phyloP scores from a whole-genome alignment of 768 basidiomycete species.

The Trametes meyenii region DNA sequence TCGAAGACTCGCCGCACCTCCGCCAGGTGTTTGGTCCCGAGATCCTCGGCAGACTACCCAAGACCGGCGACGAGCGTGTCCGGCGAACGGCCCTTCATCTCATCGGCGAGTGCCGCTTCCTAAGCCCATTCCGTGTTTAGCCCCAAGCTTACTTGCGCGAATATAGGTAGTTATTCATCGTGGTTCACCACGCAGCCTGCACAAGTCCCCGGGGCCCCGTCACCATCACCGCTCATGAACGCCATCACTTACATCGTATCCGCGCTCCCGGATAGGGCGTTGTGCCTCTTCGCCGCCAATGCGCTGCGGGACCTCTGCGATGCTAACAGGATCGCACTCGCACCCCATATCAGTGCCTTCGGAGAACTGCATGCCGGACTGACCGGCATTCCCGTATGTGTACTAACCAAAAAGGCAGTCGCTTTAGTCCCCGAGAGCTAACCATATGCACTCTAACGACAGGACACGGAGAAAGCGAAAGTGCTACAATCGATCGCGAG shows the following conservation, averaged over 20 bases:
- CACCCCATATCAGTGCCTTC: constrained; percentile 83
- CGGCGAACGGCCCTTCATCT: constrained; percentile 74
- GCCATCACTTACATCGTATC: constrained; percentile 71
- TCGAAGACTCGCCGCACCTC: constrained; percentile 57
- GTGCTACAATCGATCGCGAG: constrained; percentile 92
- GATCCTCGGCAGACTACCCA: constrained; percentile 70
- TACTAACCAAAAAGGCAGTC: too few species aligned
- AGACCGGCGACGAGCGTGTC: constrained; percentile 62
- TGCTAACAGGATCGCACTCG: constrained; percentile 81
- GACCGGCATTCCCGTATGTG: constrained; percentile 68
- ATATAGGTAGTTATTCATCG: constrained; percentile 69
- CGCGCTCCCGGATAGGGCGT: constrained; percentile 64
- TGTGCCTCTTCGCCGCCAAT: constrained; percentile 76
- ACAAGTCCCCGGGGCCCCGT: constrained; percentile 29
- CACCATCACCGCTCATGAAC: constrained; percentile 57
- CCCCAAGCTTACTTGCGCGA: background rate
- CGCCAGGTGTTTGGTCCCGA: constrained; percentile 70
- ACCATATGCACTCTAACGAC: constrained; percentile 2
- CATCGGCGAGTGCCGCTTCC: constrained; percentile 55
- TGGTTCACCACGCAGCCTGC: constrained; percentile 69
- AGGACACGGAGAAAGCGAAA: constrained; percentile 88
- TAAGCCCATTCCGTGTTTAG: background rate
- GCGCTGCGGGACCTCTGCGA: constrained; percentile 88
- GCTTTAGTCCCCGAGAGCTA: background rate
- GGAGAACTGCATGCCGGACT: constrained; percentile 81